Conservation (phyloP, 2,329 filamentous ascomycete species). For the Alternaria longipes region DNA sequence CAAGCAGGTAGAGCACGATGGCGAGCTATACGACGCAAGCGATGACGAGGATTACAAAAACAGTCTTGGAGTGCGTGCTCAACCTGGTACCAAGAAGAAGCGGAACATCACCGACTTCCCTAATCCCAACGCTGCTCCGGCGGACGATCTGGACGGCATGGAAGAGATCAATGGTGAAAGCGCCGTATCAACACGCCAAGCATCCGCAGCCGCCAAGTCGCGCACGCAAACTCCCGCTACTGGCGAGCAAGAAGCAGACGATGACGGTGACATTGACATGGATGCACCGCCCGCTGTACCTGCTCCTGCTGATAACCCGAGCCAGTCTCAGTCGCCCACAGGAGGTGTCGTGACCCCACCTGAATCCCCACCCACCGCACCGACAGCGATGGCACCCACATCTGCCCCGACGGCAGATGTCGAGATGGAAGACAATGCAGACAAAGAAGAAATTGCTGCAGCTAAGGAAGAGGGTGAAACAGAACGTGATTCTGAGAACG, state of each 20-base stretch:
- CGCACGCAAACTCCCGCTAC: constrained; percentile 42
- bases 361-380: constrained; percentile 42
- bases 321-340: constrained; percentile 41
- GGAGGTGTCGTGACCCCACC: constrained; percentile 48
- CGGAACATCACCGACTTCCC: constrained; percentile 70
- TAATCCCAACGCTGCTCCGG: constrained; percentile 59
- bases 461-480: constrained; percentile 39
- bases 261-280: constrained; percentile 51
- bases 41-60: constrained; percentile 84
- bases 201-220: constrained; percentile 36
- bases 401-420: constrained; percentile 38
- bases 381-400: constrained; percentile 26
- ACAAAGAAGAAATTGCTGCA: constrained; percentile 29
- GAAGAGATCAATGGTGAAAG: constrained; percentile 47
- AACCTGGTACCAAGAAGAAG: constrained; percentile 59
- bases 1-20: constrained; percentile 76
- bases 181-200: constrained; percentile 38
- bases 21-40: constrained; percentile 78
- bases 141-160: constrained; percentile 39
- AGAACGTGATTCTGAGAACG: constrained; percentile 41
- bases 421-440: constrained; percentile 41
- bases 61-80: constrained; percentile 74
- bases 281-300: constrained; percentile 35
- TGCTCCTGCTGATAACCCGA: constrained; percentile 20
- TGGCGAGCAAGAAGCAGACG: constrained; percentile 35